These are phyloP conservation scores for Xanthoconium purpureum DNA, from an alignment of 768 basidiomycete species.

Conservation along the genomic window DNA sequence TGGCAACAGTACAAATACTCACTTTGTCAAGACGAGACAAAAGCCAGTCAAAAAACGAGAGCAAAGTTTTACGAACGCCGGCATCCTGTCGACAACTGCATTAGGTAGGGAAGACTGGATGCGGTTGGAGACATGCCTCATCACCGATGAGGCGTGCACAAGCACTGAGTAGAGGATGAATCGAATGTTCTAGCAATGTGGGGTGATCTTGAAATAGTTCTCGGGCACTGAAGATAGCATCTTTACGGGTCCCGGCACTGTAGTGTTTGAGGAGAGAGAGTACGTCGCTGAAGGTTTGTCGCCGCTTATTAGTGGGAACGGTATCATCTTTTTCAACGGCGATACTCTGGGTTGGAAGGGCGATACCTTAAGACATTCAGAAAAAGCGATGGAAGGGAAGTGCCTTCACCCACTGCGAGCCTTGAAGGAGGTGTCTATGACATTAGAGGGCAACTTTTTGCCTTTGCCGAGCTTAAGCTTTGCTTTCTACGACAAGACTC, in stretches of 20 bases:
- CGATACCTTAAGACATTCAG: conserved; percentile 62
- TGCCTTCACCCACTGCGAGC: conserved; percentile 66
- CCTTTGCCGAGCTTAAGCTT: conserved; percentile 97
- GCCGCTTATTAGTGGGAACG: conserved; percentile 72
- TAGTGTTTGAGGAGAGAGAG: conserved; percentile 81
- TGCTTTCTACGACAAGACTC: conserved; percentile 64
- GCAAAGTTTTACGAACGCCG: conserved; percentile 68
- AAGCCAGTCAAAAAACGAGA: conserved; percentile 71
- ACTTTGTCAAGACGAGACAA: conserved; percentile 62
- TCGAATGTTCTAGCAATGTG: conserved; percentile 46
- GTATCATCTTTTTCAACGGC: conserved; percentile 49
- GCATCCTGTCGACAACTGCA: conserved; percentile 55
- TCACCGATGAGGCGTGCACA: conserved; percentile 76
- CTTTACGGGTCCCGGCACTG: conserved; percentile 71
- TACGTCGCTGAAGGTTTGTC: conserved; percentile 74
- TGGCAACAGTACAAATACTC: conserved; percentile 13
- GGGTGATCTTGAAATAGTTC: conserved; percentile 69
- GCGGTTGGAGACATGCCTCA: conserved; percentile 51
- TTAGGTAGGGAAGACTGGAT: background rate
- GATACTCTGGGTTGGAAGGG: conserved; percentile 83
- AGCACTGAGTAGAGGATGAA: conserved; percentile 55
- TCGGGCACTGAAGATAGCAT: conserved; percentile 68
- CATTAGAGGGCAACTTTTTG: conserved; percentile 78
- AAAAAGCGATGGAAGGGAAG: background rate
- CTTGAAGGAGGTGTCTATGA: conserved; percentile 94